Percentiles rank a stretch among this genome's conserved stretches.
Conservation (phyloP, 495 filamentous ascomycete species). For the Terfezia claveryi region DNA sequence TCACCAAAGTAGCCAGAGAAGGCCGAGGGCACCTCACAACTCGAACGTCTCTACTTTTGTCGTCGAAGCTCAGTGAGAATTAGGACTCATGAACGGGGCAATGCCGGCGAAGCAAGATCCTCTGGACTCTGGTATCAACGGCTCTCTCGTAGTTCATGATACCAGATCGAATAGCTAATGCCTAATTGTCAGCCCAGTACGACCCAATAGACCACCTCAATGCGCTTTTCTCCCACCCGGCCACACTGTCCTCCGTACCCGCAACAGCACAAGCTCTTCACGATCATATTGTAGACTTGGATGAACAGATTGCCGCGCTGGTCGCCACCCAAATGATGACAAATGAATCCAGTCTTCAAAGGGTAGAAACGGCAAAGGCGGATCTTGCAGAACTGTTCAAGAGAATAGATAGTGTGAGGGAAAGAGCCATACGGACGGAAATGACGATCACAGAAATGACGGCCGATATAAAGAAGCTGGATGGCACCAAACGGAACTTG, state of each 20-base stretch:
- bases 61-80: not conserved
- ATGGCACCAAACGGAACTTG: constrained; percentile 88
- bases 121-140: constrained; percentile 11
- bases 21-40: too few relatives aligned
- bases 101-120: constrained; percentile 2
- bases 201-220: constrained; percentile 88
- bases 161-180: not conserved
- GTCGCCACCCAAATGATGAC: constrained; percentile 65
- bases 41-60: too few relatives aligned
- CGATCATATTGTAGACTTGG: constrained; percentile 64
- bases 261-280: constrained; percentile 49
- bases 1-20: too few relatives aligned
- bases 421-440: constrained; percentile 76
- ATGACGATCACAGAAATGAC: constrained; percentile 97
- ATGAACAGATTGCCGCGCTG: constrained; percentile 52
- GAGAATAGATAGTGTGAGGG: constrained; percentile 86
- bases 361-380: constrained; percentile 72
- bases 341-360: constrained; percentile 66
- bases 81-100: not conserved
- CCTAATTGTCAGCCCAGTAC: constrained; percentile 47
- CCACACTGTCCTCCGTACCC: constrained; percentile 57
- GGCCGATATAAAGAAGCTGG: constrained; percentile 92
- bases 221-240: constrained; percentile 76
- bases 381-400: constrained; percentile 79
- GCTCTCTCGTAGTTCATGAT: not conserved